These are phyloP conservation scores for Penicillium pancosmium DNA, from an alignment of 495 filamentous ascomycete genomes.

Conservation along the genomic window DNA sequence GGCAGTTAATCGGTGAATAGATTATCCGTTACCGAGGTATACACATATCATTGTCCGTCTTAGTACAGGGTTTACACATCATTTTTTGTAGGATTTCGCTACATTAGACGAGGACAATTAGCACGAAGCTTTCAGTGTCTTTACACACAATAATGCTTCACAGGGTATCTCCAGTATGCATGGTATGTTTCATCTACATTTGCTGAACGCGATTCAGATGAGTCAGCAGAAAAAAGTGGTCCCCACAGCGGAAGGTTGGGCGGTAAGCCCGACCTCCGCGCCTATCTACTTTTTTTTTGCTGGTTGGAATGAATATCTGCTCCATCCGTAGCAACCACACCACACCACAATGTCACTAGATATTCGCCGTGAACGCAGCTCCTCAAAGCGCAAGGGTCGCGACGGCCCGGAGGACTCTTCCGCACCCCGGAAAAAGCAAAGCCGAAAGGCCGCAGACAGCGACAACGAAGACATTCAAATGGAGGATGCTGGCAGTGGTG, in stretches of 20 bases:
- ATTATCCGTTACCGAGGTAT: not conserved
- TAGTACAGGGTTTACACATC: too few relatives aligned
- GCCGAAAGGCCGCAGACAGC: slow-evolving; percentile 15
- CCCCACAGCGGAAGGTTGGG: not conserved
- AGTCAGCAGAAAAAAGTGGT: not conserved
- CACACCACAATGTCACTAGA: slow-evolving; percentile 22
- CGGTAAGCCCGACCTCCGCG: slow-evolving; percentile 11
- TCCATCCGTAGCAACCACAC: slow-evolving; percentile 1
- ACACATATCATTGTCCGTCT: not conserved
- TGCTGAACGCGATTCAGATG: not conserved
- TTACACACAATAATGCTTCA: too few relatives aligned
- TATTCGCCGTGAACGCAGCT: slow-evolving; percentile 19
- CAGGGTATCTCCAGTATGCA: too few relatives aligned
- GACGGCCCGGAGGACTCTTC: slow-evolving; percentile 29
- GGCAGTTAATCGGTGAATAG: not conserved
- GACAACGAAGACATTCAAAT: slow-evolving; percentile 13
- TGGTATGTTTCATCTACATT: not conserved
- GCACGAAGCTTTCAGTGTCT: too few relatives aligned
- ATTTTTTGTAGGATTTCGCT: too few relatives aligned
- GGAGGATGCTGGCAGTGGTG: slow-evolving; percentile 17
- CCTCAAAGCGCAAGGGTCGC: slow-evolving; percentile 36
- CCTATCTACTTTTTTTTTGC: slow-evolving; percentile 13
- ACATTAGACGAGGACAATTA: too few relatives aligned
- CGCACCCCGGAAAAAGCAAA: slow-evolving; percentile 28
- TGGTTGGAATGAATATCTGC: not conserved